Percentiles rank a stretch among this genome's conserved stretches.
phyloP scores from a whole-genome alignment of 495 filamentous ascomycete genomes.

The Melanomma pulvis-pyrius region DNA sequence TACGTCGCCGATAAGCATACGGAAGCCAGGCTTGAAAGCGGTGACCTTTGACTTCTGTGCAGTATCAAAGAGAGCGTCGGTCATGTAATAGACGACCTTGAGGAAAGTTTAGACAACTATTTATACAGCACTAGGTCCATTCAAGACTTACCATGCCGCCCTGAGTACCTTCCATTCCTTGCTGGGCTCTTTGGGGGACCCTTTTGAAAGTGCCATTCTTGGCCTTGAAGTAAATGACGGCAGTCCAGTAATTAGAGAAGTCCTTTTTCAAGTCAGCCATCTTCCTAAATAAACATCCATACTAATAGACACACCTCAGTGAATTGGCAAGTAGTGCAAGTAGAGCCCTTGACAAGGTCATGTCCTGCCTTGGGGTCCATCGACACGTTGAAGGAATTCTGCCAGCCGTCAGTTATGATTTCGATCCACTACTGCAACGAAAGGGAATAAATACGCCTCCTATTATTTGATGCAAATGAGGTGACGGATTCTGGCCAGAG shows the following conservation, averaged over 20 bases:
- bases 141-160: slow-evolving; percentile 34
- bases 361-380: slow-evolving; percentile 32
- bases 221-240: slow-evolving; percentile 37
- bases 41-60: slow-evolving; percentile 32
- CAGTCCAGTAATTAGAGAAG: slow-evolving; percentile 42
- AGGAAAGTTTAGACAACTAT: background rate
- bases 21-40: slow-evolving; percentile 39
- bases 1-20: slow-evolving; percentile 37
- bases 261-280: slow-evolving; percentile 10
- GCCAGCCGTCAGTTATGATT: no score
- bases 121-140: background rate
- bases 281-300: no score
- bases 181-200: slow-evolving; percentile 33
- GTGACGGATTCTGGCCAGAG: slow-evolving; percentile 35
- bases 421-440: no score
- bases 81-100: slow-evolving; percentile 36
- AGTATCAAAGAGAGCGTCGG: slow-evolving; percentile 29
- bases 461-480: slow-evolving; percentile 39
- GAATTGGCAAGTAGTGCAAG: slow-evolving; percentile 40
- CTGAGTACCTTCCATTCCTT: slow-evolving; percentile 27
- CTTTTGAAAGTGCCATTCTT: slow-evolving; percentile 38
- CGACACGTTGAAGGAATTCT: slow-evolving; percentile 38
- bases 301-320: slow-evolving; percentile 12
- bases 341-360: slow-evolving; percentile 31
- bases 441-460: no score